phyloP scores from a whole-genome alignment of 305 asterid genomes.

The Fraxinus paxiana region DNA sequence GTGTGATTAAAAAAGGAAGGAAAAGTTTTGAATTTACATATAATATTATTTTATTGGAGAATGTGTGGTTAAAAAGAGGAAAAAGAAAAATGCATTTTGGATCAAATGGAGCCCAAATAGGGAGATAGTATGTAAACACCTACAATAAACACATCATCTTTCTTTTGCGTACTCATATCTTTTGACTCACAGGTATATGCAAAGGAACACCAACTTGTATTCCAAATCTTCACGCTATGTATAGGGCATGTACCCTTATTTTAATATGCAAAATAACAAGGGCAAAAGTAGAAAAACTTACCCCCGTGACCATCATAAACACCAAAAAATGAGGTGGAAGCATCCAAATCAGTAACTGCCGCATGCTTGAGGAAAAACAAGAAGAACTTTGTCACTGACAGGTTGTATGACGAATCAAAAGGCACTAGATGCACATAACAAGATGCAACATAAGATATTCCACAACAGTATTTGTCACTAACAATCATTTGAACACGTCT shows the following conservation, averaged over 20 bases:
- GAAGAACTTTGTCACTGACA: constrained; percentile 18
- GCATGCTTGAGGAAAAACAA: constrained; percentile 62
- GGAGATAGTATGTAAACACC: not conserved
- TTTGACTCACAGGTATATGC: constrained; percentile 8
- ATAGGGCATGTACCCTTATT: not conserved
- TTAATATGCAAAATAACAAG: not conserved
- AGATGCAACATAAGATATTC: not conserved
- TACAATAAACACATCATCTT: not conserved
- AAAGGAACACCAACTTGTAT: not conserved
- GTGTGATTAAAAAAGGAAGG: no score
- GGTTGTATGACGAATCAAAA: not conserved
- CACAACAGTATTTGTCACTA: not conserved
- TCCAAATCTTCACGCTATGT: not conserved
- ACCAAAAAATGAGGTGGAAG: constrained; percentile 81
- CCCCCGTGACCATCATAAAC: constrained; percentile 98
- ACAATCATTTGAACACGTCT: not conserved
- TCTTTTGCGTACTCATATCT: not conserved
- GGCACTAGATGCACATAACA: not conserved
- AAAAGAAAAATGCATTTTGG: no score
- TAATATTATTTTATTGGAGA: no score
- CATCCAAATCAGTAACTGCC: constrained; percentile 68
- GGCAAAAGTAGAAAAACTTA: constrained; percentile 27
- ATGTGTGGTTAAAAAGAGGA: no score
- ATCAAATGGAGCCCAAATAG: no score
- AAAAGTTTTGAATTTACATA: no score